Conservation (phyloP, 306 rosid genomes). For the Hylodesmum podocarpum region DNA sequence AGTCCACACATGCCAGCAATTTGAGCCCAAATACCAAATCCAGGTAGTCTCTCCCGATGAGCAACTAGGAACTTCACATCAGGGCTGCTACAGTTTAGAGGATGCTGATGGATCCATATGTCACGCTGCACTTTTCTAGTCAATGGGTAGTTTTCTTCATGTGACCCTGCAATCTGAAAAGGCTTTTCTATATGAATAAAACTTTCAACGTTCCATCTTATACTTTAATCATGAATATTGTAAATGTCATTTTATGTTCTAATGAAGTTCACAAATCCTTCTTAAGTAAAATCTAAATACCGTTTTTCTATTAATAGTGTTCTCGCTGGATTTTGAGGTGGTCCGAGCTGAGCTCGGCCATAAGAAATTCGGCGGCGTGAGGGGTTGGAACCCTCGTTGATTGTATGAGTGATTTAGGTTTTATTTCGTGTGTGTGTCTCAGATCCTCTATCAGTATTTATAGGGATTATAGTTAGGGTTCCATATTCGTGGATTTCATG, state of each 20-base stretch:
- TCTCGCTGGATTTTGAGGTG: no score
- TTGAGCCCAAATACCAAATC: slow-evolving; percentile 92
- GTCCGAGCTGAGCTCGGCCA: no score
- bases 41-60: slow-evolving; percentile 93
- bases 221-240: not conserved
- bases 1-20: slow-evolving; percentile 88
- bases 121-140: slow-evolving; percentile 86
- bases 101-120: slow-evolving; percentile 94
- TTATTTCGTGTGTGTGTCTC: no score
- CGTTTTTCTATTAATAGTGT: not conserved
- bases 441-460: no score
- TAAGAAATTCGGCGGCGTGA: no score
- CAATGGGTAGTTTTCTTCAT: slow-evolving; percentile 88
- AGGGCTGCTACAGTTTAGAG: slow-evolving; percentile 63
- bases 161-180: slow-evolving; percentile 75
- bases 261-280: not conserved
- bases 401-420: no score
- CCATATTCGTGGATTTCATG: no score
- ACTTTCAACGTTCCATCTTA: not conserved
- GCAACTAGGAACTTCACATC: slow-evolving; percentile 71
- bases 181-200: slow-evolving; percentile 9
- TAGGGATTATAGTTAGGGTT: no score
- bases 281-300: not conserved
- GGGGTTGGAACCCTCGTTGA: no score
- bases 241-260: not conserved